Evolutionary conservation across 1,139 yeast genomes (phyloP), one percentile per base, ranked within the genome.

Genomic region (Candida sanyaensis): DNA sequence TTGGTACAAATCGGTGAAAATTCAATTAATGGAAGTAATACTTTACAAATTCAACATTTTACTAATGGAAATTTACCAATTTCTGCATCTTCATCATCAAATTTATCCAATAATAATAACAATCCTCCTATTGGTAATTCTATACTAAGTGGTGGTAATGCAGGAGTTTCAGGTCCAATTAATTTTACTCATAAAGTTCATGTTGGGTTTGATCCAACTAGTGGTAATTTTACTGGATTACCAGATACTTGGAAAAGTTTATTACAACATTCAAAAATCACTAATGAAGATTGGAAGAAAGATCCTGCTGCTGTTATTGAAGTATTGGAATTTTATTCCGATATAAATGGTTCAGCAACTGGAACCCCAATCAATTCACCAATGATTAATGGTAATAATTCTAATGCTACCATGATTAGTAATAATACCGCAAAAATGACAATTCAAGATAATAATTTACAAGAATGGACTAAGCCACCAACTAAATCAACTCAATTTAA

Each of bases 241-340:
- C 93, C 93, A 0, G 88, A 88, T 27, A 84, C 87, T 49, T 87
- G 93, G 95, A 84, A 85, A 58, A 82, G 77, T 51, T 68, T 87
- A 55, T 75, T 87, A 45, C 86, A 86, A 58, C 90, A 86, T 60
- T 86, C 92, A 9, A 83, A 87, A 60, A 86, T 87, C 56, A 86
- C 93, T 4, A 86, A 85, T 55, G 93, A 86, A 58, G 95, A 87
- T 66, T 84, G 90, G 86, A 84, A 86, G 50, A 86, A 84, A 58
- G 90, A 87, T 59, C 92, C 95, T 1, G 88, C 84, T 28, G 95
- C 95, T 0, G 93, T 80, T 37, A 91, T 93, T 55, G 97, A 93
- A 62, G 99, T 92, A 1, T 80, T 95, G 62, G 96, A 90, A 58
- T 93, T 95, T 63, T 90, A 89, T 63, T 77, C 76, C 11, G 80